Evolutionary conservation across 179 eudicot genomes (phyloP), one percentile per base, ranked within the genome.

Genomic region (Vitellaria paradoxa): DNA sequence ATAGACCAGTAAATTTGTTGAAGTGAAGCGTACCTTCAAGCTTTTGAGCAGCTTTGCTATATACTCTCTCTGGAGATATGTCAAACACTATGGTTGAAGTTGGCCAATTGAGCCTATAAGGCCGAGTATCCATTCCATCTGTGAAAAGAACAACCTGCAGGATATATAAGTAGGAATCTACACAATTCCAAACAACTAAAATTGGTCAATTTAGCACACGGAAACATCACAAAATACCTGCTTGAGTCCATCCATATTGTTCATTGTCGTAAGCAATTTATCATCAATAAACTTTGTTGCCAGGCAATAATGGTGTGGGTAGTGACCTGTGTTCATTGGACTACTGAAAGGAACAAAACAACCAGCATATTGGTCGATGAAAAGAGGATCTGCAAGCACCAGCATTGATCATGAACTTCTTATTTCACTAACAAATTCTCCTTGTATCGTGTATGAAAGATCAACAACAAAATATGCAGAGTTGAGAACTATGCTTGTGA

Each of bases 91-190:
- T 63, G 40, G 94, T 91, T 56, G 97, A 93, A 74, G 67, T 75
- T 15, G 94, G 97, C 98, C 98, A 94, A 18, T 84, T 85, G 74
- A 94, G 90, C 81, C 97, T 81, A 81, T 89, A 94, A 74, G 93
- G 91, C 56, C 98, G 90, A 76, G 98, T 94, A 76, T 94, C 98
- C 81, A 89, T 87, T 47, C 98, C 98, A 88, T 94, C 97, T 84
- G 97, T 94, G 73, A 94, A 87, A 79, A 94, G 75, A 81, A 94
- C 97, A 85, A 90, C 93, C 98, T 94, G 89, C 87, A 89, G 55
- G 64, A 73, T 24, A 72, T 24, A 72, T 53, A 14, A 64, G 75
- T 64, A 72, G 68, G 47, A 12, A 61, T 21, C 70, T n/a, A 70
- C 11, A 14, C 24, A 62, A 17, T 30, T 20, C 23, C 6, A 47